phyloP scores from a whole-genome alignment of 371 early-diverging fungal species.

The Mucor indicus region DNA sequence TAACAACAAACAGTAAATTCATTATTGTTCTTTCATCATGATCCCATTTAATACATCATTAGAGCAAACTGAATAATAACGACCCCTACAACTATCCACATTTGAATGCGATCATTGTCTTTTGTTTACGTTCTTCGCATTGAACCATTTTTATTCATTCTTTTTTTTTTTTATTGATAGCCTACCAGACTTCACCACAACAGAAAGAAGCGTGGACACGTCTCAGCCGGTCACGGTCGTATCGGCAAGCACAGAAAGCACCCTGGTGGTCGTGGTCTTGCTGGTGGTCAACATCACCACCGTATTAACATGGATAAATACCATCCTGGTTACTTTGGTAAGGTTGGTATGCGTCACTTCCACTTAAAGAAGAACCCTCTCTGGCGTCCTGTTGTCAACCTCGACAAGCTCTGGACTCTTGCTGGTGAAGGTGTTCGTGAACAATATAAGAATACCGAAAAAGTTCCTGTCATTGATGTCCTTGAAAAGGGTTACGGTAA shows the following conservation, averaged over 20 bases:
- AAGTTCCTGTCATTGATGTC: constrained; percentile 92
- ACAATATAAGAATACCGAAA: constrained; percentile 84
- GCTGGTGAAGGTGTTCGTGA: constrained; percentile 89
- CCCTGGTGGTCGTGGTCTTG: constrained; percentile 99
- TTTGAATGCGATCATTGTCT: no score
- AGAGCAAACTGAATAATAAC: no score
- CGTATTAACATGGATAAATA: constrained; percentile 99
- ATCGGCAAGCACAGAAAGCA: constrained; percentile 99
- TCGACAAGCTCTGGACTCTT: constrained; percentile 93
- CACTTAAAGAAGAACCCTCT: constrained; percentile 93
- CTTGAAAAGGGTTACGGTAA: constrained; percentile 93
- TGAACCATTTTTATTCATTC: no score
- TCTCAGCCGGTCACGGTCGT: constrained; percentile 93
- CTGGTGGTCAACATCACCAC: constrained; percentile 99
- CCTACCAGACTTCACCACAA: constrained; percentile 85
- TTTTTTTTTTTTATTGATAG: no score
- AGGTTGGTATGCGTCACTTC: constrained; percentile 99
- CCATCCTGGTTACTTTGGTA: constrained; percentile 99
- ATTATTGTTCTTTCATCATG: no score
- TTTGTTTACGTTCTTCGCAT: no score
- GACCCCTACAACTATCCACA: no score
- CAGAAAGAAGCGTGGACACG: constrained; percentile 91
- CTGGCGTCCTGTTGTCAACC: constrained; percentile 89
- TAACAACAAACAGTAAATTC: no score
- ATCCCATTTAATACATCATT: no score